A percentile compares a stretch with the other conserved stretches of the same genome.
phyloP scores from a whole-genome alignment of 2,329 filamentous ascomycete species.

The Xylaria sp. region DNA sequence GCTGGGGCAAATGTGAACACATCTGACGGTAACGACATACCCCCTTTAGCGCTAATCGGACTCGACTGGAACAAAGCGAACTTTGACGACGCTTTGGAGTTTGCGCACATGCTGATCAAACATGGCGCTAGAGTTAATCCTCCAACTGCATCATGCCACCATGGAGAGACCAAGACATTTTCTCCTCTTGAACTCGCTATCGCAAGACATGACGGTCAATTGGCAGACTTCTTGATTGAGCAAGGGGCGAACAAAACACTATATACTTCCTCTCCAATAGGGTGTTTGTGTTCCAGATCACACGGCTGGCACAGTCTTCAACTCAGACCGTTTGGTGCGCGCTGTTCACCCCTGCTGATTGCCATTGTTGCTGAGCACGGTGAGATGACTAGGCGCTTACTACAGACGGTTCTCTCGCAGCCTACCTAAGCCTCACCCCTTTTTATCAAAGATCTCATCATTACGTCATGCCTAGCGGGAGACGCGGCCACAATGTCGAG shows the following conservation, averaged over 20 bases:
- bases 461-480: slow-evolving; percentile 11
- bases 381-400: too few species aligned
- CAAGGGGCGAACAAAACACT: neutral
- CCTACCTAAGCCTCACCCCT: too few species aligned
- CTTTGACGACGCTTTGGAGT: neutral
- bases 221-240: slow-evolving; percentile 11
- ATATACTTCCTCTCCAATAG: too few species aligned
- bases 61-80: too few species aligned
- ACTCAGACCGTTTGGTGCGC: too few species aligned
- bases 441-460: neutral
- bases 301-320: too few species aligned
- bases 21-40: too few species aligned
- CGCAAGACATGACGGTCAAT: neutral
- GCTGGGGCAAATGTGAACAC: neutral
- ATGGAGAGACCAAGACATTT: neutral
- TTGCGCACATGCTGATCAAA: neutral
- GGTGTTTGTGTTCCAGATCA: too few species aligned
- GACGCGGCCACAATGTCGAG: neutral
- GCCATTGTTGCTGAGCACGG: too few species aligned
- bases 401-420: too few species aligned
- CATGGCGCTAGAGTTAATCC: slow-evolving; percentile 1
- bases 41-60: too few species aligned
- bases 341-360: too few species aligned
- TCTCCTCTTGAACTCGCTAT: slow-evolving; percentile 6
- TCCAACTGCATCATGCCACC: neutral